Percentiles rank a stretch among this genome's conserved stretches.
These are phyloP conservation scores for Scedosporium boydii DNA, from an alignment of 2,329 filamentous ascomycete genomes.

Conservation along the genomic window DNA sequence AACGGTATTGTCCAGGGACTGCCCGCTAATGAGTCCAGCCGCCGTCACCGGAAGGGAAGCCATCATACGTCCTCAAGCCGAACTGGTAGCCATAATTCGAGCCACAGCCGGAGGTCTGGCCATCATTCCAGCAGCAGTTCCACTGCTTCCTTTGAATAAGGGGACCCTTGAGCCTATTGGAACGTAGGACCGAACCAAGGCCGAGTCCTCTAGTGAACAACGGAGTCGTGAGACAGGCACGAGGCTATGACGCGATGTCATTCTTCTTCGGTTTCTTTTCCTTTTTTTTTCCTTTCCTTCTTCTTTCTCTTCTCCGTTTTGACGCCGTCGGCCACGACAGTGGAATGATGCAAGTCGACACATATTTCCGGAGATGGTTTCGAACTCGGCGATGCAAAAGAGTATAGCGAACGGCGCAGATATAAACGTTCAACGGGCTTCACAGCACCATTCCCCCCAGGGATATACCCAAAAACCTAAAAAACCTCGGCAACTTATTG, in stretches of 20 bases:
- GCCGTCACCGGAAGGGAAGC: conserved; percentile 42
- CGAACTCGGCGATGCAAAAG: conserved; percentile 2
- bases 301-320: conserved; percentile 6
- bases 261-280: conserved; percentile 3
- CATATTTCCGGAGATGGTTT: not conserved
- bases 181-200: not conserved
- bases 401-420: conserved; percentile 6
- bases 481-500: conserved; percentile 4
- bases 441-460: conserved; percentile 7
- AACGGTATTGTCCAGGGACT: conserved; percentile 61
- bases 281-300: not conserved
- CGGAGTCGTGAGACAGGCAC: not conserved
- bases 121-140: conserved; percentile 55
- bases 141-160: conserved; percentile 47
- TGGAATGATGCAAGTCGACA: not conserved
- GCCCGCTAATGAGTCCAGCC: conserved; percentile 42
- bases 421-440: conserved; percentile 9
- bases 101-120: conserved; percentile 39
- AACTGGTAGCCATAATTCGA: conserved; percentile 28
- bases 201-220: not conserved
- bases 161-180: not conserved
- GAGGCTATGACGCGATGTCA: not conserved
- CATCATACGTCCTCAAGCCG: conserved; percentile 35
- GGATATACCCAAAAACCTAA: conserved; percentile 3
- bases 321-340: not conserved